These are phyloP conservation scores for Neoboletus magnificus DNA, from an alignment of 768 basidiomycete genomes.

Conservation along the genomic window DNA sequence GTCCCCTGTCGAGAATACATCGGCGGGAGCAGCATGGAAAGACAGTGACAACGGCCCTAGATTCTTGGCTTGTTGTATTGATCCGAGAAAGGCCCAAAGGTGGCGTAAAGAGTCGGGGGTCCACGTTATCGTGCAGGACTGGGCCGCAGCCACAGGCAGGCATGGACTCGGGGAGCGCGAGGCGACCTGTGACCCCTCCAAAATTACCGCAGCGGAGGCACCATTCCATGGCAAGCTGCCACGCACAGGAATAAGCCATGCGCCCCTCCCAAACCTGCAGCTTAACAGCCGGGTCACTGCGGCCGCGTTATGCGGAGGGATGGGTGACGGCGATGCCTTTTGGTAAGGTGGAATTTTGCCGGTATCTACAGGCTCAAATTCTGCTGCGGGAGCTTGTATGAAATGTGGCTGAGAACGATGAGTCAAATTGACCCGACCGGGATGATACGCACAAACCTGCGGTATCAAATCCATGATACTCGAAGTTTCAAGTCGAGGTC, in stretches of 20 bases:
- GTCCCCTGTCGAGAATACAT: conserved; percentile 8
- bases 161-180: conserved; percentile 19
- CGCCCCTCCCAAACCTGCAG: conserved; percentile 38
- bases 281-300: conserved; percentile 28
- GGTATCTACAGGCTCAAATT: conserved; percentile 16
- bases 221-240: conserved; percentile 49
- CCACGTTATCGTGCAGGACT: conserved; percentile 42
- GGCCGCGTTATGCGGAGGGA: conserved; percentile 36
- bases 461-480: conserved; percentile 41
- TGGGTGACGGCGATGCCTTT: conserved; percentile 35
- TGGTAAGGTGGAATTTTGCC: conserved; percentile 31
- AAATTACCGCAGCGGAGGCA: conserved; percentile 42
- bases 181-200: conserved; percentile 26
- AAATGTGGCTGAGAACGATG: conserved; percentile 24
- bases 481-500: conserved; percentile 33
- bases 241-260: conserved; percentile 59
- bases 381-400: conserved; percentile 15
- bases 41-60: conserved; percentile 50
- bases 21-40: conserved; percentile 38
- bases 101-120: conserved; percentile 38
- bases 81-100: conserved; percentile 51
- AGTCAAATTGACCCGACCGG: conserved; percentile 2
- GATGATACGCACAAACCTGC: conserved; percentile 37
- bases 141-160: conserved; percentile 15
- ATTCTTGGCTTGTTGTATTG: conserved; percentile 34